Base-by-base conservation (phyloP, 345 rosid genomes). In the Erucastrum elatum region DNA sequence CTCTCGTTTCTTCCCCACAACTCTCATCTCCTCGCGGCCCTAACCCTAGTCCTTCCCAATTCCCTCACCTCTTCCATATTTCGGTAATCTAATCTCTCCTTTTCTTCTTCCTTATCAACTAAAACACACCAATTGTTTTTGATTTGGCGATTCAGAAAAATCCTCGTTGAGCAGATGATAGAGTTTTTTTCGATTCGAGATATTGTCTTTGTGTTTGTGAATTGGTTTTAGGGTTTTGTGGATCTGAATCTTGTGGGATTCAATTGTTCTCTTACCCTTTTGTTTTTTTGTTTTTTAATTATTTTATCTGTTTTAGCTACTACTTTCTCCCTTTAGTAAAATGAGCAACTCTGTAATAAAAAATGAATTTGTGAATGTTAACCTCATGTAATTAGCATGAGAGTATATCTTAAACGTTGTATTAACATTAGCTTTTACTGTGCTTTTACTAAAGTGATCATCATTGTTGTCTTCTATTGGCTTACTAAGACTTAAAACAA, bases 1-100 rank as follows among this genome's bases (percentile, higher is more conserved):
- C 67, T 78, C 68, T 65, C 72, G 82, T 78, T 72, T 79, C 74
- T 66, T 64, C 66, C 81, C 81, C 75, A 39, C 0, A 64, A 70
- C 65, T 77, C 81, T 77, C 66, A 70, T 35, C 65, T 77, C 53
- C 71, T 8, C 3, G 37, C 37, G 5, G 21, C 16, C 66, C 37
- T 30, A 62, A 62, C 66, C 66, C 66, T 62, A 13, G 66, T 37
- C 0, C 37, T 12, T 62, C 10, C 37, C 2, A 62, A 62, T 29
- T 13, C 17, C 7, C 11, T 30, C 66, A 29, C 0, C 62, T 56
- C 29, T 58, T 56, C 17, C 9, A 27, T 27, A 29, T 29, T 11
- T 29, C 6, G 35, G 65, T 29, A 61, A 61, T 1, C 11, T 29
- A 12, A 29, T 12, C 35, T 61, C 16, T 61, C 35, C 34, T 2